phyloP scores from a whole-genome alignment of 176 grass and related monocot species.

The Oryza rufipogon region DNA sequence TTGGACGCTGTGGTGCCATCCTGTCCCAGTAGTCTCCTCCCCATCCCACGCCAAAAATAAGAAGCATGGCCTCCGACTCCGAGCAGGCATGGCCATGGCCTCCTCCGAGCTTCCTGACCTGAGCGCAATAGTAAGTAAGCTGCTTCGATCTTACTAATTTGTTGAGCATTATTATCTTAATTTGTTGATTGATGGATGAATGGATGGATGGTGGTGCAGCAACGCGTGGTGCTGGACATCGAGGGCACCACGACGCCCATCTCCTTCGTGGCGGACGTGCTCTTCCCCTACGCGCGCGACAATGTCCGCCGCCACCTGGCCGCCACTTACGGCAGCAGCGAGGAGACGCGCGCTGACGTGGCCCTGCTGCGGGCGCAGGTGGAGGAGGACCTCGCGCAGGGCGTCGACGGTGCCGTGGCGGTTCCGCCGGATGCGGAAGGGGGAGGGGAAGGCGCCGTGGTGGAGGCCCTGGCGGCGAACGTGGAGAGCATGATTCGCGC shows the following conservation, averaged over 20 bases:
- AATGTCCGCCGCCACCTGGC: constrained; percentile 73
- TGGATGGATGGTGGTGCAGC: constrained; percentile 39
- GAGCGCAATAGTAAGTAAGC: neutral
- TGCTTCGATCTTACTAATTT: neutral
- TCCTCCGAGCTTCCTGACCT: neutral
- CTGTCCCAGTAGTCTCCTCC: too few species aligned
- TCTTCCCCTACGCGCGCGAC: constrained; percentile 91
- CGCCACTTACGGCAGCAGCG: constrained; percentile 58
- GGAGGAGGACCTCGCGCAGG: constrained; percentile 65
- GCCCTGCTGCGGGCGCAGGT: constrained; percentile 68
- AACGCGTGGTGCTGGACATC: constrained; percentile 84
- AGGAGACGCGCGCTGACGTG: constrained; percentile 69
- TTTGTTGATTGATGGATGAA: neutral
- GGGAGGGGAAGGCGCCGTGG: constrained; percentile 35
- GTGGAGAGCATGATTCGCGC: constrained; percentile 88
- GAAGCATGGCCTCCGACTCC: neutral
- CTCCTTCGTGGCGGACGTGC: constrained; percentile 79
- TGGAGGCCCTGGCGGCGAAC: constrained; percentile 65
- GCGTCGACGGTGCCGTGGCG: constrained; percentile 51
- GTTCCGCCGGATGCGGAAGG: constrained; percentile 55
- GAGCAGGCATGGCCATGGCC: neutral
- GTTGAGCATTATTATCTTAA: too few species aligned
- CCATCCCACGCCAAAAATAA: neutral
- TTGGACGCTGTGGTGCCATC: neutral
- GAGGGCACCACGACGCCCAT: constrained; percentile 92